Percentiles rank a stretch among this genome's conserved stretches.
Evolutionary conservation across 2,329 filamentous ascomycete genomes (phyloP).

Genomic region (Beauveria bassiana): DNA sequence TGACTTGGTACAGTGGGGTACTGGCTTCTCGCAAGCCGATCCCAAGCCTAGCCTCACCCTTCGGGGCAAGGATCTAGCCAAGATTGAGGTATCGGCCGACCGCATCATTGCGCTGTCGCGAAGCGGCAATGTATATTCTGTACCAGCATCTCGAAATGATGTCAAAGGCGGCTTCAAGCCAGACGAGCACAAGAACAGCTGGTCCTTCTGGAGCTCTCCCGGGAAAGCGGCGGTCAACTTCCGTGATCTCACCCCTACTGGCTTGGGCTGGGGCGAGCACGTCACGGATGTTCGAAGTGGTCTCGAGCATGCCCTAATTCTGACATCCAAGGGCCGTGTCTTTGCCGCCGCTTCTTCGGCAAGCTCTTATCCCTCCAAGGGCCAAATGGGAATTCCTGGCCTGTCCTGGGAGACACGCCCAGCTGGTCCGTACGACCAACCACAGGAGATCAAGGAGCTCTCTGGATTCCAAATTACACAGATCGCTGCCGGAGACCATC

Average conservation of each 20-base stretch:
- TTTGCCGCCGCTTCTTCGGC: conserved; percentile 82
- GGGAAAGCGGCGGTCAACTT: conserved; percentile 51
- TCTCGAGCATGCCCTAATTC: conserved; percentile 75
- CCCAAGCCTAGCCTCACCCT: conserved; percentile 63
- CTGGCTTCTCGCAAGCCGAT: conserved; percentile 59
- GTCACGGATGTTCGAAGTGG: conserved; percentile 69
- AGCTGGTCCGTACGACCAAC: conserved; percentile 67
- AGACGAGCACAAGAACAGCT: conserved; percentile 48
- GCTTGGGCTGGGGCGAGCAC: conserved; percentile 61
- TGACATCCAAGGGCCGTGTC: conserved; percentile 77
- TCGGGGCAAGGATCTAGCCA: conserved; percentile 70
- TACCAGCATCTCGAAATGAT: conserved; percentile 69
- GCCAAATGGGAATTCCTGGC: conserved; percentile 81
- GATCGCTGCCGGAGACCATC: conserved; percentile 78
- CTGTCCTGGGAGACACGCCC: conserved; percentile 74
- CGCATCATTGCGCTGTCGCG: conserved; percentile 73
- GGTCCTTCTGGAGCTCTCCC: conserved; percentile 61
- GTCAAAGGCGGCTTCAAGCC: conserved; percentile 57
- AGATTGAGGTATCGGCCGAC: conserved; percentile 71
- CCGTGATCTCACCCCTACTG: conserved; percentile 58
- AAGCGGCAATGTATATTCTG: conserved; percentile 72
- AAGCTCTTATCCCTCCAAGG: conserved; percentile 68
- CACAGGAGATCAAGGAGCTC: conserved; percentile 69
- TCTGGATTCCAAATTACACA: conserved; percentile 62
- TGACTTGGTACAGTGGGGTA: conserved; percentile 87